Base-by-base conservation (phyloP, 129 eudicot genomes). In the Mikania micrantha region DNA sequence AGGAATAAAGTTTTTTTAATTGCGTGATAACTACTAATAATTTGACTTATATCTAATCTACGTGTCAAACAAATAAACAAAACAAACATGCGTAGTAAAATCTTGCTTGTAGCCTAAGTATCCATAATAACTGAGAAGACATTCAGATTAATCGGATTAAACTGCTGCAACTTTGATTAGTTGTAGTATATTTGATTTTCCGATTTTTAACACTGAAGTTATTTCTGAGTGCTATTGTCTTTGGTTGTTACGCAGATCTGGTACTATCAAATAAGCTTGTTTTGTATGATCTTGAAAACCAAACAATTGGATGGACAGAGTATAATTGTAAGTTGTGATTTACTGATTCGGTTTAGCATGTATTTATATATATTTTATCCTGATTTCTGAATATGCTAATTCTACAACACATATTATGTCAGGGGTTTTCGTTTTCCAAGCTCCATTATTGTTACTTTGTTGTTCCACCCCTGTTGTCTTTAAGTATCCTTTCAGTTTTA, bases 261-360 rank as follows among this genome's bases (percentile, higher is more conserved):
- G 95, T 84, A 17, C 86, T 90, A 21, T 87, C 91, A 45, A 85
- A 82, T 75, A 90, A 84, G 75, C 81, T 90, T 38, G 95, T 90
- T 50, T 56, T 90, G 39, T 90, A 90, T 63, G 97, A 90, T 73
- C 88, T 90, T 61, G 97, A 84, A 71, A 86, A 84, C 39, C 86
- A 81, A 72, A 72, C 79, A 34, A 84, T 90, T 82, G 95, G 97
- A 53, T 90, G 97, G 97, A 76, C 88, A 0, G 81, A 84, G 75
- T 84, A 90, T 67, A 87, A 90, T 77, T 90, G 97, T 90, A 76
- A 90, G 97, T 86, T 56, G 36, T 56, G 36, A 56, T 25, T 56
- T 10, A n/a, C n/a, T n/a, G n/a, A n/a, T n/a, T n/a, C 4, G 36
- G 25, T 56, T 13, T 56, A 56, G 35, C 61, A 4, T 56, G 15